Evolutionary conservation across 768 basidiomycete genomes (phyloP), one percentile per base, ranked within the genome.

Genomic region (Scleroderma bovista): DNA sequence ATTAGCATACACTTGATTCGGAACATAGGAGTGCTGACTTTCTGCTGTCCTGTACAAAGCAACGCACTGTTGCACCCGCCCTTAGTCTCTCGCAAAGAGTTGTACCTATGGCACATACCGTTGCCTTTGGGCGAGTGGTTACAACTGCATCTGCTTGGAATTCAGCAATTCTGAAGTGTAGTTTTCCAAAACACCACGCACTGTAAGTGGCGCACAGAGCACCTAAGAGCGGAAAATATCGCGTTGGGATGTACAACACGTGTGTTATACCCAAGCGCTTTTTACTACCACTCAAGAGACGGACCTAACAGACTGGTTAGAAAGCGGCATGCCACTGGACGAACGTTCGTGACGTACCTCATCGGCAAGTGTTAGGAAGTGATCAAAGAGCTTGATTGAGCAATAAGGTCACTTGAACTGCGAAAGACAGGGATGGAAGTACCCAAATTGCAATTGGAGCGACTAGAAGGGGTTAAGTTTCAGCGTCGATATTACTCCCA

Each of bases 371-470:
- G 53, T 54, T 20, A 54, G 39, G 22, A 51, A 52, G 23, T 47
- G 48, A 20, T 54, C 53, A 12, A 51, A 40, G 26, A 24, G 31
- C 53, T 43, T 52, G 16, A 34, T 26, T 20, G 7, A 26, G 20
- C 16, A 31, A 31, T 16, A 15, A 17, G 8, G 16, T 29, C 17
- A 4, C 4, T 6, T 6, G 10, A 16, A 26, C 29, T 46, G 6
- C 22, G 22, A 20, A 38, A 9, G 17, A 34, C 4, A 13, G 34
- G 19, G 6, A 26, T 16, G 3, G 3, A 17, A 24, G 37, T 51
- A 53, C 52, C 52, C 52, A 53, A 24, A 53, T 36, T 26, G 52
- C 32, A 2, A 46, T 50, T 3, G 52, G 52, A 17, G 52, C 43
- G 31, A 53, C 52, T 53, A 20, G 31, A 13, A 36, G 31, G n/a